Evolutionary conservation across 163 green algal species (phyloP), one percentile per base, ranked within the genome.

Genomic region (Chlamydomonas reinhardtii): DNA sequence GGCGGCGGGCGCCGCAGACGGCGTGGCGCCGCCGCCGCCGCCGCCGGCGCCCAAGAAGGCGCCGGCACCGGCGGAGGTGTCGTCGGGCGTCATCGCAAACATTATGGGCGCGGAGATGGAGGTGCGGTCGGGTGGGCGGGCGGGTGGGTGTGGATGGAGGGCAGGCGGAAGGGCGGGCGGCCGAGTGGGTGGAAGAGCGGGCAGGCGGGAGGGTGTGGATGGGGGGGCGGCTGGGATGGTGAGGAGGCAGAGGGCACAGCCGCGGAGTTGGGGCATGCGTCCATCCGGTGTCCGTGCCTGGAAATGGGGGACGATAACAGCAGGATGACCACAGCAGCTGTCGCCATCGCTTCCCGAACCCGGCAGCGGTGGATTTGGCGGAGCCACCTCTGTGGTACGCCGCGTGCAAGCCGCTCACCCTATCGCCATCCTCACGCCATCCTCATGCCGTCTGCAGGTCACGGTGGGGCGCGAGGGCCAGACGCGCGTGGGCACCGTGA

Each of bases 41-140:
- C 17, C 66, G 20, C n/a, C 52, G 4, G 32, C 68, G 16, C 65
- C 73, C 19, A 71, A 70, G 29, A 29, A 68, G 68, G n/a, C 48
- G 24, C 11, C 77, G 39, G 27, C 4, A 19, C n/a, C 43, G 65
- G 20, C 65, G 48, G 22, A 39, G 66, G 14, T 32, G 19, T 43
- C 76, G 15, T 19, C 35, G 29, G 64, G 31, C 62, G 59, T 48
- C 61, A 73, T 84, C 66, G 11, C 17, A 4, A 84, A 84, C 65
- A 29, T 84, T 6, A 84, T 84, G 77, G 35, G 35, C 43, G 43
- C 77, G 2, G 77, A 84, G 43, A 76, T 84, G 16, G 77, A 84
- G 77, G 77, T 84, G 34, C 19, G 77, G 17, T 19, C 15, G 19
- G 17, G 17, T 22, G 56, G 4, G 19, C 20, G 56, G 56, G 56